Percentiles rank a stretch among this genome's conserved stretches.
phyloP scores from a whole-genome alignment of 352 stramenopile species.

The Pythium plurisporium region DNA sequence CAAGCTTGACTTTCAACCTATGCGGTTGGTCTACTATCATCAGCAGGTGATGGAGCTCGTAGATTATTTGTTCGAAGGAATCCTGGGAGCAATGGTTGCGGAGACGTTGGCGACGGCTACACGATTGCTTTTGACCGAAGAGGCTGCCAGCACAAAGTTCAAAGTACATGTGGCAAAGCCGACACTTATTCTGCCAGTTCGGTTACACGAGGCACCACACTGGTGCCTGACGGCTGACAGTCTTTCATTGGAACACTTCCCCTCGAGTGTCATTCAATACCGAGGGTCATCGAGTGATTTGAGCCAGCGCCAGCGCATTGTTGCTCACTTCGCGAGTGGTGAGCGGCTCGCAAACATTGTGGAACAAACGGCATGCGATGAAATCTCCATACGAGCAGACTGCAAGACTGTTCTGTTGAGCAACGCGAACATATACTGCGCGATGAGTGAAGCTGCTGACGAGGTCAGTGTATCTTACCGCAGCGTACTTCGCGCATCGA shows the following conservation, averaged over 20 bases:
- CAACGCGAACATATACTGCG: slow-evolving; percentile 51
- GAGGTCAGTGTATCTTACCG: slow-evolving; percentile 7
- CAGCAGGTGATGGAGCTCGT: slow-evolving; percentile 81
- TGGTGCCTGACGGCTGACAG: slow-evolving; percentile 51
- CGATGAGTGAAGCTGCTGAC: neutral
- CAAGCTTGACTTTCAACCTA: slow-evolving; percentile 47
- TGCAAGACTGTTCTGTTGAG: slow-evolving; percentile 41
- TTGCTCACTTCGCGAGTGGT: neutral
- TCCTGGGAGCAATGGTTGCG: slow-evolving; percentile 66
- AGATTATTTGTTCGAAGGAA: slow-evolving; percentile 80
- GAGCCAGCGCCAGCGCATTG: slow-evolving; percentile 18
- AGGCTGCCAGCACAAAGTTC: slow-evolving; percentile 51
- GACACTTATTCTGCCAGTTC: slow-evolving; percentile 61
- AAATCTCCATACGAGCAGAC: slow-evolving; percentile 25
- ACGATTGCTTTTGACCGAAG: slow-evolving; percentile 61
- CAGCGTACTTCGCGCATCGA: slow-evolving; percentile 29
- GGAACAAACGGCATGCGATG: neutral
- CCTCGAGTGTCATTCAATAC: slow-evolving; percentile 52
- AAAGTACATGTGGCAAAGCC: slow-evolving; percentile 53
- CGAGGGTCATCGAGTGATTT: slow-evolving; percentile 18
- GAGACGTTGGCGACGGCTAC: slow-evolving; percentile 69
- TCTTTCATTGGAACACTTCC: slow-evolving; percentile 57
- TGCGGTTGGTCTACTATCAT: slow-evolving; percentile 81
- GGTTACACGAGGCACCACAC: slow-evolving; percentile 46
- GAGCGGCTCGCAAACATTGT: neutral